A percentile compares a stretch with the other conserved stretches of the same genome.
These are phyloP conservation scores for Yamadazyma insecticola DNA, from an alignment of 805 yeast species.

Conservation along the genomic window DNA sequence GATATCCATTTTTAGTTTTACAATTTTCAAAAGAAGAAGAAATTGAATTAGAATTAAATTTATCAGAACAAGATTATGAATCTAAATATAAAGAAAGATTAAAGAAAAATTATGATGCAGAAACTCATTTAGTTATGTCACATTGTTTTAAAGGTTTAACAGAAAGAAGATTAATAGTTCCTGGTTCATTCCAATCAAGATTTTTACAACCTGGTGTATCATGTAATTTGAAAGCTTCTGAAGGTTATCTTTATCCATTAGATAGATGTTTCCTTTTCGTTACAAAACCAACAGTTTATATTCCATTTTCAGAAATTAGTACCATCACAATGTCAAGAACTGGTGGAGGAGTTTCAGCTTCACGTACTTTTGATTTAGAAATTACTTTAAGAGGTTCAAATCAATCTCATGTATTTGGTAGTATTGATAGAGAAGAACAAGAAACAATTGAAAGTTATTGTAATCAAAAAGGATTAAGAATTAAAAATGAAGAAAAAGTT, in stretches of 20 bases:
- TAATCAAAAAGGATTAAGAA: conserved; percentile 69
- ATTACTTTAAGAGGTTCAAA: conserved; percentile 59
- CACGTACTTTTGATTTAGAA: conserved; percentile 91
- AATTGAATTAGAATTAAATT: conserved; percentile 81
- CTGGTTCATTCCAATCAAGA: conserved; percentile 75
- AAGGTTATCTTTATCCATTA: conserved; percentile 89
- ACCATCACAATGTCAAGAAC: conserved; percentile 83
- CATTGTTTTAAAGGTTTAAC: conserved; percentile 88
- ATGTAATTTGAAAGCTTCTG: conserved; percentile 91
- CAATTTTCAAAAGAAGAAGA: conserved; percentile 91
- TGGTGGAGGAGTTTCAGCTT: conserved; percentile 66
- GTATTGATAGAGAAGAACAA: conserved; percentile 88
- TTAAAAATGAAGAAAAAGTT: conserved; percentile 85
- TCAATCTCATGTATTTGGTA: conserved; percentile 79
- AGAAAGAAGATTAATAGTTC: conserved; percentile 77
- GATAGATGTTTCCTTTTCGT: conserved; percentile 88
- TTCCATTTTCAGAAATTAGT: conserved; percentile 79
- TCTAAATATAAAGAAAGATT: conserved; percentile 69
- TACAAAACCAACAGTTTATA: conserved; percentile 89
- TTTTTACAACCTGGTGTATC: conserved; percentile 81
- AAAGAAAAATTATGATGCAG: conserved; percentile 73
- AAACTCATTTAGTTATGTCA: conserved; percentile 80
- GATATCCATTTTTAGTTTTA: conserved; percentile 86
- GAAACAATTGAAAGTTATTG: conserved; percentile 70
- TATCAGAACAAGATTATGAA: conserved; percentile 78